Evolutionary conservation across 371 early-diverging fungal genomes (phyloP), one percentile per base, ranked within the genome.

Genomic region (Circinella minor): DNA sequence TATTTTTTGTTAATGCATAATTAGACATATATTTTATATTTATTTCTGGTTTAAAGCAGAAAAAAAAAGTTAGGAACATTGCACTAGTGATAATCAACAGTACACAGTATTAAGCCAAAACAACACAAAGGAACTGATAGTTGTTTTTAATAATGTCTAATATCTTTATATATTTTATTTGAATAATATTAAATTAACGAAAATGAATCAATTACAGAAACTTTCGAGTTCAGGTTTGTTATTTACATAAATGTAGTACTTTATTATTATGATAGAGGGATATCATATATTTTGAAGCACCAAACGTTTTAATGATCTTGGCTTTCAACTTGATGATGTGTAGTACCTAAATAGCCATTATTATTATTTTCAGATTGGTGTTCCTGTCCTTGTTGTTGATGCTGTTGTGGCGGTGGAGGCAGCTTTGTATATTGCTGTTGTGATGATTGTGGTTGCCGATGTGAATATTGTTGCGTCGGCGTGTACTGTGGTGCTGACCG

Each of bases 181-280:
- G 1, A 18, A 34, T 34, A 34, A 11, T 27, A 57, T 57, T 57
- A 57, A 57, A 57, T 57, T 57, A 57, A 27, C 18, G 36, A 34
- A 34, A 27, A 14, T 1, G 36, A 34, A 57, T 20, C 57, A 57
- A 57, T 57, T 57, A 57, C 34, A 57, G 57, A 57, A 57, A 57
- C 27, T 57, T 57, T 57, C 57, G 9, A 34, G 9, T 10, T 34
- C 57, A 27, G 57, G 57, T 18, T 27, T 4, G 17, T 11, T 57
- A 57, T 57, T 57, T 57, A 57, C 57, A 57, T 57, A 54, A 13
- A n/a, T 43, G 43, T 43, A 51, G 51, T 51, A 15, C 27, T 27
- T 27, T 27, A 27, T 27, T 27, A 27, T 27, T 27, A 27, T 27
- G 27, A 27, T 27, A 27, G 27, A 27, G 27, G 27, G 47, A 15